Evolutionary conservation across 2,329 filamentous ascomycete genomes (phyloP).

Genomic region (Aspergillus fijiensis): DNA sequence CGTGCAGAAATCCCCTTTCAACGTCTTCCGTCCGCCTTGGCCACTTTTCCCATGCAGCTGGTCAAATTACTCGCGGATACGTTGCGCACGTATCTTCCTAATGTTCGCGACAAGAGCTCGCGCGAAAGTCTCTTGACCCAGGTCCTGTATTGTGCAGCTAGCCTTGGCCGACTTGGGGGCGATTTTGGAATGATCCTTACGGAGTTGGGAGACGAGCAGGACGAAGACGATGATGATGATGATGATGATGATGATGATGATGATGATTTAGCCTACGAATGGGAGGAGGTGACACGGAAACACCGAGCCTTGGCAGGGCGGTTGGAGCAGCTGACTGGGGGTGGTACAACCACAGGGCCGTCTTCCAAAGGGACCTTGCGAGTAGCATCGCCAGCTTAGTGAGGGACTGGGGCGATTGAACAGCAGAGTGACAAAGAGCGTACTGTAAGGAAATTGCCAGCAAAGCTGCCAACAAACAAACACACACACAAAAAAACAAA

Average conservation of each 20-base stretch:
- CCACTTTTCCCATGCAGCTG: slow-evolving; percentile 81
- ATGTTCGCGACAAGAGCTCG: slow-evolving; percentile 74
- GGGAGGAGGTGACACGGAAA: slow-evolving; percentile 85
- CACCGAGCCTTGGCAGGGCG: slow-evolving; percentile 81
- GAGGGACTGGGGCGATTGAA: neutral
- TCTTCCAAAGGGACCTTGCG: slow-evolving; percentile 20
- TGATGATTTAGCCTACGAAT: slow-evolving; percentile 58
- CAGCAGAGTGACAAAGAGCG: neutral
- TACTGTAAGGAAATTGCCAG: neutral
- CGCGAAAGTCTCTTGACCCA: slow-evolving; percentile 88
- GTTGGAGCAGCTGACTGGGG: slow-evolving; percentile 41
- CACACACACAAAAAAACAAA: neutral
- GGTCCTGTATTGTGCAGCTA: slow-evolving; percentile 88
- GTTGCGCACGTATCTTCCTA: slow-evolving; percentile 72
- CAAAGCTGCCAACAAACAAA: neutral
- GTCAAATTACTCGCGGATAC: slow-evolving; percentile 78
- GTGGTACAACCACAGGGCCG: slow-evolving; percentile 17
- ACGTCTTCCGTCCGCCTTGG: slow-evolving; percentile 70
- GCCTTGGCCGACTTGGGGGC: slow-evolving; percentile 81
- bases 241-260: slow-evolving; percentile 37
- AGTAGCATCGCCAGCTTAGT: slow-evolving; percentile 16
- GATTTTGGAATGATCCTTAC: slow-evolving; percentile 91
- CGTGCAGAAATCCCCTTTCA: slow-evolving; percentile 35
- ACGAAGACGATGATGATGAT: slow-evolving; percentile 38
- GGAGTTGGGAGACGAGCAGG: slow-evolving; percentile 46